Conservation (phyloP, 768 basidiomycete species). For the Termitomyces sp. region DNA sequence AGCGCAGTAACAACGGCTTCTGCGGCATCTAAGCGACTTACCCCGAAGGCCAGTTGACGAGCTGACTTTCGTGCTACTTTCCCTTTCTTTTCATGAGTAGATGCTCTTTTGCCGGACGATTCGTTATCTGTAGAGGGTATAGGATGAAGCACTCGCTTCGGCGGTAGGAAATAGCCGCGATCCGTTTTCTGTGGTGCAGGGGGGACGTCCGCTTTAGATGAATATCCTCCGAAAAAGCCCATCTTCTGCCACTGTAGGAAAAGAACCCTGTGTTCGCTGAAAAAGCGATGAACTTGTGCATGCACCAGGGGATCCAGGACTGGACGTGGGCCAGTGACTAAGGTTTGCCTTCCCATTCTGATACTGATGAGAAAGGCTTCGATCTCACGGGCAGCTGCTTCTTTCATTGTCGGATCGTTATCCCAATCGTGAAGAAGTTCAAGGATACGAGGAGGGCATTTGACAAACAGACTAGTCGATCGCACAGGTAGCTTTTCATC, state of each 20-base stretch:
- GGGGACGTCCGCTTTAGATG: background rate
- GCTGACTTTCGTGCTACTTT: background rate
- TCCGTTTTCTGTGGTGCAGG: background rate
- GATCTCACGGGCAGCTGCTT: slow-evolving; percentile 1
- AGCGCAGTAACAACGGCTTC: slow-evolving; percentile 1
- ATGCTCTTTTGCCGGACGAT: background rate
- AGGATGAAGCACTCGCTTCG: background rate
- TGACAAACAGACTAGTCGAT: slow-evolving; percentile 1
- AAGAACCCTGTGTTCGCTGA: background rate
- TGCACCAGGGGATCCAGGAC: background rate
- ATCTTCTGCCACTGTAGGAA: slow-evolving; percentile 9
- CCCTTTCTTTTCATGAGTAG: background rate
- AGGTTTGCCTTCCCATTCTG: slow-evolving; percentile 5
- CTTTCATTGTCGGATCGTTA: background rate
- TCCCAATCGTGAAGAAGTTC: slow-evolving; percentile 5
- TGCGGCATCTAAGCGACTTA: background rate
- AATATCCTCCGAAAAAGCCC: slow-evolving; percentile 4
- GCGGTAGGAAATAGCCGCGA: slow-evolving; percentile 6
- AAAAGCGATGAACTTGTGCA: slow-evolving; percentile 4
- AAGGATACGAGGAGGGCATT: slow-evolving; percentile 5
- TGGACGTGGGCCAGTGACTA: background rate
- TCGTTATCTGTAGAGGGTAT: background rate
- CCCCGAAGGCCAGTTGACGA: slow-evolving; percentile 1
- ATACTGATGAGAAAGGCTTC: slow-evolving; percentile 2
- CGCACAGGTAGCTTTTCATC: background rate